A percentile compares a stretch with the other conserved stretches of the same genome.
These are phyloP conservation scores for Auriculariales sp. DNA, from an alignment of 768 basidiomycete species.

Conservation along the genomic window DNA sequence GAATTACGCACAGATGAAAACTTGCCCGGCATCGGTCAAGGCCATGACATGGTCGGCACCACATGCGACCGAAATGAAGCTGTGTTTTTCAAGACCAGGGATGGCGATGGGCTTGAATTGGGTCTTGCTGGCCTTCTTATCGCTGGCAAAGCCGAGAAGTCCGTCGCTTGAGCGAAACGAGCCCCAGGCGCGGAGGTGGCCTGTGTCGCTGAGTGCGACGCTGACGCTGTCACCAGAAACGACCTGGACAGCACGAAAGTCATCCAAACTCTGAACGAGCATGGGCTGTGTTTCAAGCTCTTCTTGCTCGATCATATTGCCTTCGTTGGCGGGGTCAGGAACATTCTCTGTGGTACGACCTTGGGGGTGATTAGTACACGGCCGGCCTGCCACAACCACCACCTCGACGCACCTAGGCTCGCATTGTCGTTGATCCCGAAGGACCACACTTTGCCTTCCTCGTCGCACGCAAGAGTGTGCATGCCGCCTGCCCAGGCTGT, in stretches of 20 bases:
- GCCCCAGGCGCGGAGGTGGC: constrained; percentile 28
- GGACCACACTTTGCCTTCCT: constrained; percentile 20
- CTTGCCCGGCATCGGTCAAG: constrained; percentile 28
- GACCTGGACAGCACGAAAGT: constrained; percentile 26
- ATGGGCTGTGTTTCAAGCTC: constrained; percentile 22
- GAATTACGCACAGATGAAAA: constrained; percentile 32
- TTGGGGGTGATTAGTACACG: too few species aligned
- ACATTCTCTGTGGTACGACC: constrained; percentile 20
- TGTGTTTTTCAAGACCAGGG: constrained; percentile 2
- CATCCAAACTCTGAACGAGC: constrained; percentile 18
- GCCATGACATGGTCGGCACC: constrained; percentile 34
- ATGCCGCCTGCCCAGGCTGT: constrained; percentile 28
- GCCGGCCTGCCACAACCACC: too few species aligned
- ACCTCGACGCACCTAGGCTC: too few species aligned
- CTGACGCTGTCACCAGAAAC: constrained; percentile 28
- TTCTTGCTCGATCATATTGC: constrained; percentile 16
- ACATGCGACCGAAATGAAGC: constrained; percentile 8
- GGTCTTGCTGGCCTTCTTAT: constrained; percentile 12
- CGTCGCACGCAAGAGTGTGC: constrained; percentile 31
- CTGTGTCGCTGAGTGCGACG: constrained; percentile 25
- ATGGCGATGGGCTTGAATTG: constrained; percentile 6
- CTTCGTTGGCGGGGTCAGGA: constrained; percentile 16
- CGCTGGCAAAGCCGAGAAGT: constrained; percentile 17
- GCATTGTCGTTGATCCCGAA: constrained; percentile 22
- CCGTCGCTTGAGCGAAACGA: constrained; percentile 24